These are phyloP conservation scores for Lentinula boryana DNA, from an alignment of 768 basidiomycete species.

Conservation along the genomic window DNA sequence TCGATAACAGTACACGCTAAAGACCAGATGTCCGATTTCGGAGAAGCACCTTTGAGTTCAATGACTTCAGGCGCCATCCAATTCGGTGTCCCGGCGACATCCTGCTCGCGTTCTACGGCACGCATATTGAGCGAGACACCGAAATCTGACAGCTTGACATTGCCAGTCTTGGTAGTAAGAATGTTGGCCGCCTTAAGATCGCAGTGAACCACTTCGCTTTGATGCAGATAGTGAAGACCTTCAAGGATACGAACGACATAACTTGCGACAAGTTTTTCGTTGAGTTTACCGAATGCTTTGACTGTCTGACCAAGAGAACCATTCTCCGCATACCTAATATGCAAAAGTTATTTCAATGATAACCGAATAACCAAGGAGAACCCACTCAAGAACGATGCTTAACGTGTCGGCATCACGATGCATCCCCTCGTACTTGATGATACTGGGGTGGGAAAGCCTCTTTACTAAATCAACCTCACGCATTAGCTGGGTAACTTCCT, in stretches of 20 bases:
- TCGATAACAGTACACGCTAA: slow-evolving; percentile 93
- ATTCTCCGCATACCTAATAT: slow-evolving; percentile 84
- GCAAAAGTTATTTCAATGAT: neutral
- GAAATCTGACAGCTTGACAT: slow-evolving; percentile 96
- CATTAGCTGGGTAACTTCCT: slow-evolving; percentile 88
- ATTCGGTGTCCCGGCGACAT: slow-evolving; percentile 92
- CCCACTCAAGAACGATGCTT: slow-evolving; percentile 93
- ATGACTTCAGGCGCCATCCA: slow-evolving; percentile 99
- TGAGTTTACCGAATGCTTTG: slow-evolving; percentile 90
- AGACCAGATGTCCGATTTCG: slow-evolving; percentile 94
- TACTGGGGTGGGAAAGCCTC: slow-evolving; percentile 86
- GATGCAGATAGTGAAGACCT: slow-evolving; percentile 89
- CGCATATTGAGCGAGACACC: slow-evolving; percentile 95
- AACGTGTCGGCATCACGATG: slow-evolving; percentile 81
- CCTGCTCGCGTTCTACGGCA: slow-evolving; percentile 82
- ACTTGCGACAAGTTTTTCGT: slow-evolving; percentile 84
- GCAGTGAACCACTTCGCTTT: slow-evolving; percentile 88
- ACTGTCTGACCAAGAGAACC: slow-evolving; percentile 92
- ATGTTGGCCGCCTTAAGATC: slow-evolving; percentile 99
- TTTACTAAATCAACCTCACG: slow-evolving; percentile 91
- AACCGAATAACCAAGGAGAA: slow-evolving; percentile 14
- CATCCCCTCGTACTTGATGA: slow-evolving; percentile 98
- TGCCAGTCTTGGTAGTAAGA: slow-evolving; percentile 96
- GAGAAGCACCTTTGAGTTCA: slow-evolving; percentile 88
- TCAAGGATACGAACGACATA: slow-evolving; percentile 97